Evolutionary conservation across 2,329 filamentous ascomycete genomes (phyloP), one percentile per base, ranked within the genome.

Genomic region (Curvularia eragrostidis): DNA sequence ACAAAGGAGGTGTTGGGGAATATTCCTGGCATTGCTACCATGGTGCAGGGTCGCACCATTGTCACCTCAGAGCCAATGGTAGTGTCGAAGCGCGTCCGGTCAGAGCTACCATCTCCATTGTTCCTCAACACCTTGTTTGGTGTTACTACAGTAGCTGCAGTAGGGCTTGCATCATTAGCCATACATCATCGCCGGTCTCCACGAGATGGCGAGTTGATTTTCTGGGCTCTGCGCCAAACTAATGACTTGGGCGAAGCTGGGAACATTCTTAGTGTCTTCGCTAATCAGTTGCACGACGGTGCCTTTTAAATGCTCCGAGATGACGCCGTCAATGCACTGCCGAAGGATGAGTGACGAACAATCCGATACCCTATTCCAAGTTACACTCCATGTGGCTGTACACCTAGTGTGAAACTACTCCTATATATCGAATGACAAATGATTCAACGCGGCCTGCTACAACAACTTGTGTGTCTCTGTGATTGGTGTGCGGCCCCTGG

Each of bases 141-240:
- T 7, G 47, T 68, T n/a, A 65, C 68, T 3, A 61, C 64, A 15
- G 68, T 65, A 18, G 53, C 62, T 19, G 58, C 63, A 19, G 60
- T 69, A 23, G 69, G 71, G 1, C 51, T 77, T 19, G 64, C 63
- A 13, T 67, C 65, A 12, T 53, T 75, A 50, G 73, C 73, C 13
- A 57, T 75, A 18, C 68, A 70, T 41, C 73, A 75, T 49, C 67
- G 72, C 19, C 72, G 68, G 12, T 70, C 68, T 24, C 72, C 74
- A 19, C 67, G 73, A 7, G 65, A 72, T 10, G 72, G 70, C 3
- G 66, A 68, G 4, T 56, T 77, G 15, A 70, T 77, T n/a, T 76
- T 77, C 46, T 70, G 71, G 68, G 71, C 73, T 19, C 48, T 74
- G 18, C 70, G 72, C 8, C 64, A 69, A 41, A 60, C 56, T 9